Percentiles rank a stretch among this genome's conserved stretches.
These are phyloP conservation scores for Penicillium sp. DNA, from an alignment of 2,329 filamentous ascomycete species.

Conservation along the genomic window DNA sequence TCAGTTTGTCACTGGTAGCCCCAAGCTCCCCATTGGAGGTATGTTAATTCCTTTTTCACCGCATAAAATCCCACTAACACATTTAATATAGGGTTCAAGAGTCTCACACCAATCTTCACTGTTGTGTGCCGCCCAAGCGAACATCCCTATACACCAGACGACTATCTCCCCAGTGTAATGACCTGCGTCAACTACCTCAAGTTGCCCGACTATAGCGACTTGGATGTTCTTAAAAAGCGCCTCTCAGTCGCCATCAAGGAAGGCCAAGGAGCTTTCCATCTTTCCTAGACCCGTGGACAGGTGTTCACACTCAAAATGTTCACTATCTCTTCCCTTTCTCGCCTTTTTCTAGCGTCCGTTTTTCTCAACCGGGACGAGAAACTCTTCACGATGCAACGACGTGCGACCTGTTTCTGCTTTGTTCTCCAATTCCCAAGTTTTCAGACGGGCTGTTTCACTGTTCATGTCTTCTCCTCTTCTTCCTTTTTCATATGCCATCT, in stretches of 20 bases:
- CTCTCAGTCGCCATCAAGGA: slow-evolving; percentile 85
- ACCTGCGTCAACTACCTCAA: slow-evolving; percentile 99
- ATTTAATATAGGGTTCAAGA: slow-evolving; percentile 74
- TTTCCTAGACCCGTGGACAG: slow-evolving; percentile 59
- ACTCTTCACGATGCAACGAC: slow-evolving; percentile 22
- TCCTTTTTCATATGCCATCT: slow-evolving; percentile 12
- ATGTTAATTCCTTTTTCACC: slow-evolving; percentile 35
- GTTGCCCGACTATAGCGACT: slow-evolving; percentile 83
- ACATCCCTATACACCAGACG: slow-evolving; percentile 85
- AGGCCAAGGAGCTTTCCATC: slow-evolving; percentile 95
- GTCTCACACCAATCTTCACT: slow-evolving; percentile 95
- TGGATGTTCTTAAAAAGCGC: slow-evolving; percentile 73
- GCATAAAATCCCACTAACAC: slow-evolving; percentile 1
- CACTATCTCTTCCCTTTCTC: not conserved
- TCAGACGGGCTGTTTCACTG: slow-evolving; percentile 17
- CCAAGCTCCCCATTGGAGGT: slow-evolving; percentile 97
- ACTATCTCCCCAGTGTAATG: slow-evolving; percentile 99
- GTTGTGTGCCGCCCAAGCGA: slow-evolving; percentile 99
- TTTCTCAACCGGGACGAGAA: slow-evolving; percentile 4
- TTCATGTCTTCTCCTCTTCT: slow-evolving; percentile 1
- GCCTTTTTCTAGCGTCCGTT: slow-evolving; percentile 1
- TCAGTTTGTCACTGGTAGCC: slow-evolving; percentile 96
- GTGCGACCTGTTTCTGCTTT: slow-evolving; percentile 14
- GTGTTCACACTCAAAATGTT: not conserved
- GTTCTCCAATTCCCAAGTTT: slow-evolving; percentile 12